Conservation (phyloP, 2,329 filamentous ascomycete genomes). For the Coleophoma crateriformis region DNA sequence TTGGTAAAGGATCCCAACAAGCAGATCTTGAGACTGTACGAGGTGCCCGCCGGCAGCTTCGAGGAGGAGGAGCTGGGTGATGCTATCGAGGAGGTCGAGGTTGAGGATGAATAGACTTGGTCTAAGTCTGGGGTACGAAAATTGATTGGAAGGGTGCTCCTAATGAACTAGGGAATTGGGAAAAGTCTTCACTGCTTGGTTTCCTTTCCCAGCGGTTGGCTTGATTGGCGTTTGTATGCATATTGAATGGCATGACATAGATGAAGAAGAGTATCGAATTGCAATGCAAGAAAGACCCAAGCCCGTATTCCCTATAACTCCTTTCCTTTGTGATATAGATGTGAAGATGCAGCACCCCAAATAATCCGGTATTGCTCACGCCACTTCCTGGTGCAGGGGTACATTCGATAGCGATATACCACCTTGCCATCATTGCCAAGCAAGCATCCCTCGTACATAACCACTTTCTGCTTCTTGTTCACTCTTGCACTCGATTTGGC, state of each 20-base stretch:
- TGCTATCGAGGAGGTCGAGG: slow-evolving; percentile 23
- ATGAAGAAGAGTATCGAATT: neutral
- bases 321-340: too few relatives aligned
- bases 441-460: too few relatives aligned
- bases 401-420: too few relatives aligned
- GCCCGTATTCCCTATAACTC: too few relatives aligned
- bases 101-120: slow-evolving; percentile 18
- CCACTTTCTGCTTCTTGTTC: too few relatives aligned
- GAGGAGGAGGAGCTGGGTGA: slow-evolving; percentile 76
- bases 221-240: neutral
- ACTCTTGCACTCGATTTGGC: too few relatives aligned
- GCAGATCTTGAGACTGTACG: slow-evolving; percentile 86
- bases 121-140: neutral
- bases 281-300: too few relatives aligned
- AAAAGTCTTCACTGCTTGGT: neutral
- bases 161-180: neutral
- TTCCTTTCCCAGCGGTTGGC: neutral
- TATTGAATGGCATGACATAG: neutral
- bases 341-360: too few relatives aligned
- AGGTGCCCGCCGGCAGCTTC: slow-evolving; percentile 81
- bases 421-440: too few relatives aligned
- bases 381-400: too few relatives aligned
- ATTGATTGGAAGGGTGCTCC: neutral
- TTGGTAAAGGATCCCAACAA: slow-evolving; percentile 93
- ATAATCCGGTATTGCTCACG: too few relatives aligned